Conservation (phyloP, 2,329 filamentous ascomycete genomes). For the Alternaria hordeiaustralica region DNA sequence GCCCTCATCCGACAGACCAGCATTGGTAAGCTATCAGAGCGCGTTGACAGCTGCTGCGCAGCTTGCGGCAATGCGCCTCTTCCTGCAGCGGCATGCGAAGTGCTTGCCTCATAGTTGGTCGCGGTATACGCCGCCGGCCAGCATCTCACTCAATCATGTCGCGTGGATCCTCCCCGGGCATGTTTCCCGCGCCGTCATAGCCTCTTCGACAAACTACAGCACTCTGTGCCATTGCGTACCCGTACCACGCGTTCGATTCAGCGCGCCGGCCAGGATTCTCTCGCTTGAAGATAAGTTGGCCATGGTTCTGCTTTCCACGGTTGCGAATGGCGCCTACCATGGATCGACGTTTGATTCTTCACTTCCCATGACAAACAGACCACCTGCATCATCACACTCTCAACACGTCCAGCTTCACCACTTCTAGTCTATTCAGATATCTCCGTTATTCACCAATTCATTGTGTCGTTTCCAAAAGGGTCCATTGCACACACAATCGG, state of each 20-base stretch:
- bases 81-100: neutral
- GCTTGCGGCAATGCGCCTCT: neutral
- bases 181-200: neutral
- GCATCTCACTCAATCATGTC: neutral
- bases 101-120: neutral
- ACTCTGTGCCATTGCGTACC: slow-evolving; percentile 1
- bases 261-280: neutral
- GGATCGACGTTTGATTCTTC: neutral
- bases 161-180: slow-evolving; percentile 4
- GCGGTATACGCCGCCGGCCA: neutral
- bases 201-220: neutral
- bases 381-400: neutral
- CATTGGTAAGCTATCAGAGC: neutral
- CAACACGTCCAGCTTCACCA: neutral
- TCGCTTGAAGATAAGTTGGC: neutral
- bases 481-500: neutral
- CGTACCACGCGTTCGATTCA: neutral
- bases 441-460: neutral
- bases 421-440: neutral
- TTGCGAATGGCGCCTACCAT: neutral
- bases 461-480: neutral
- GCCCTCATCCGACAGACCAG: neutral
- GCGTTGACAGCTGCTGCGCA: neutral
- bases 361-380: neutral
- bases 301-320: neutral